Evolutionary conservation across 2,329 filamentous ascomycete species (phyloP).

Genomic region (Arachnomyces sp.): DNA sequence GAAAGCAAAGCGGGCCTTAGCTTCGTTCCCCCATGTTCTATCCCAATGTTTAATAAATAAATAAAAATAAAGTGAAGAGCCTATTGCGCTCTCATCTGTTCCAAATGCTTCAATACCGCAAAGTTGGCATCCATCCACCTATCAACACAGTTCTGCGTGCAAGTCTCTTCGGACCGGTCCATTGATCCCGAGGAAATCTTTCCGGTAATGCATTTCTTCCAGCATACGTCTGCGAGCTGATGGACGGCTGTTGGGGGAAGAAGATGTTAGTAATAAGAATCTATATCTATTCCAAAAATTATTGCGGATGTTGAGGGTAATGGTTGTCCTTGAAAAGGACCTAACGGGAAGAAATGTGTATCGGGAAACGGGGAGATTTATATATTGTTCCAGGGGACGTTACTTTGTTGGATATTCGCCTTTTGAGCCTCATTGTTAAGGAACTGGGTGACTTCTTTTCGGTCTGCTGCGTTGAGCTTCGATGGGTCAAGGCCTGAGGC

Average conservation of each 20-base stretch:
- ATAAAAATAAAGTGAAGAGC: not conserved
- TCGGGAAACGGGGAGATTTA: too few relatives aligned
- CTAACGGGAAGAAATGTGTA: too few relatives aligned
- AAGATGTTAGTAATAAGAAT: not conserved
- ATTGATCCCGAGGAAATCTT: constrained; percentile 64
- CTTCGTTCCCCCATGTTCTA: not conserved
- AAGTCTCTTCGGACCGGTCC: constrained; percentile 70
- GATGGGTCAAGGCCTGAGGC: constrained; percentile 51
- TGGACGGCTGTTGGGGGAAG: constrained; percentile 49
- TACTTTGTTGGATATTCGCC: constrained; percentile 50
- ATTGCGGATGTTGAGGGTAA: too few relatives aligned
- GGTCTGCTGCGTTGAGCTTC: constrained; percentile 72
- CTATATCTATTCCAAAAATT: not conserved
- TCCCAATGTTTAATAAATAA: constrained; percentile 2
- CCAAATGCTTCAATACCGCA: constrained; percentile 76
- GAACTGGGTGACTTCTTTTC: constrained; percentile 80
- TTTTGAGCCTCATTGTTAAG: constrained; percentile 79
- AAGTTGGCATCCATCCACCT: constrained; percentile 86
- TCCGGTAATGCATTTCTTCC: constrained; percentile 82
- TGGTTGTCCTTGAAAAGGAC: too few relatives aligned
- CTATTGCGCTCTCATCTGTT: constrained; percentile 49
- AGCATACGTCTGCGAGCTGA: constrained; percentile 70
- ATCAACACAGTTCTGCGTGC: constrained; percentile 87
- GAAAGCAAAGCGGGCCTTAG: too few relatives aligned
- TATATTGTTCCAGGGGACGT: constrained; percentile 15